phyloP scores from a whole-genome alignment of 1,284 basidiomycete species.

The Ustilago bromivora region DNA sequence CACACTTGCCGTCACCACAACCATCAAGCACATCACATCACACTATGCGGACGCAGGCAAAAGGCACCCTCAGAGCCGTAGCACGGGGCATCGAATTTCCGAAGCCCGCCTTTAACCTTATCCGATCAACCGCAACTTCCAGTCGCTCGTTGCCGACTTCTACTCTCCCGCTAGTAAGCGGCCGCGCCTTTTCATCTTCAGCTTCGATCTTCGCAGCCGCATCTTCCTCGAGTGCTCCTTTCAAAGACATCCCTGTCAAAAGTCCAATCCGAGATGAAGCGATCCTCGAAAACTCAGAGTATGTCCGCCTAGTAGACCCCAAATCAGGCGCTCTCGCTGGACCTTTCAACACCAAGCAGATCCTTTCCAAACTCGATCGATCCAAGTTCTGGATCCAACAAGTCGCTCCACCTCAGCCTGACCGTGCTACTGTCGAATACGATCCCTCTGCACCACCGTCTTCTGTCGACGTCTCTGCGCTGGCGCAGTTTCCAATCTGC shows the following conservation, averaged over 20 bases:
- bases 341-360: constrained; percentile 42
- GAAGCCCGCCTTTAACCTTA: neutral
- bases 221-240: neutral
- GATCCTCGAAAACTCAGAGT: constrained; percentile 27
- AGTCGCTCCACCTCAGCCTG: constrained; percentile 43
- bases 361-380: constrained; percentile 59
- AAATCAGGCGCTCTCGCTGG: constrained; percentile 55
- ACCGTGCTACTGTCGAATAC: constrained; percentile 20
- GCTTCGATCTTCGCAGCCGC: neutral
- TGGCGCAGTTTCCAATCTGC: constrained; percentile 66
- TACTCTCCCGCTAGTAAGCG: neutral
- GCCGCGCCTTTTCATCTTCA: neutral
- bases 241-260: constrained; percentile 8
- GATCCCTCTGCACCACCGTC: constrained; percentile 6
- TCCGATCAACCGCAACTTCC: neutral
- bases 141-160: neutral
- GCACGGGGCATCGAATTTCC: neutral
- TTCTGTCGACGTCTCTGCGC: constrained; percentile 6
- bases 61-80: neutral
- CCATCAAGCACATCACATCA: neutral
- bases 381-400: constrained; percentile 56
- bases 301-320: constrained; percentile 60
- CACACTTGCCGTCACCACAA: neutral
- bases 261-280: constrained; percentile 40
- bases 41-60: constrained; percentile 17